Conservation (phyloP, 305 asterid genomes). For the Andrographis paniculata region DNA sequence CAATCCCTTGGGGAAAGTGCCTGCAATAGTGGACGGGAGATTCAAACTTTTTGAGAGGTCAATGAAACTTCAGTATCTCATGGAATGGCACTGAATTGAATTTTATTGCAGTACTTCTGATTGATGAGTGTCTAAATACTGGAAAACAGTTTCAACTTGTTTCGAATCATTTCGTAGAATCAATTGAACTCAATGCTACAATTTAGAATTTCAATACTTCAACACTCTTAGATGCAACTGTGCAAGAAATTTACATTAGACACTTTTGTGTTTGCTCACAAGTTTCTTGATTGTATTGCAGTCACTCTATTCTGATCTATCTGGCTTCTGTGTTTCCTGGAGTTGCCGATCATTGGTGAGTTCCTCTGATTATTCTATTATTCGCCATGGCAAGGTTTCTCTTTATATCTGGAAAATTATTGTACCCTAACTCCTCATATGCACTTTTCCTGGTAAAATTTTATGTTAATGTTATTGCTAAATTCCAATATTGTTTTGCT, state of each 20-base stretch:
- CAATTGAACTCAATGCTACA: neutral
- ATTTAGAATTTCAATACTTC: too few species aligned
- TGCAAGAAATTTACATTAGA: neutral
- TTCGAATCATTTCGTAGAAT: too few species aligned
- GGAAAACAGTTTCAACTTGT: too few species aligned
- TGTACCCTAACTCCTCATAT: too few species aligned
- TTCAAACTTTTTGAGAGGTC: conserved; percentile 76
- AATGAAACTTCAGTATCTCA: neutral
- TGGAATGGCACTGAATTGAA: neutral
- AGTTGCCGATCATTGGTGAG: conserved; percentile 93
- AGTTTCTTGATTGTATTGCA: conserved; percentile 28
- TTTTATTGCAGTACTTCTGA: neutral
- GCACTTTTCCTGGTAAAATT: too few species aligned
- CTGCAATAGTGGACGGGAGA: conserved; percentile 76
- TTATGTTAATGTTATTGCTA: too few species aligned
- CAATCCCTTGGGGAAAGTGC: conserved; percentile 72
- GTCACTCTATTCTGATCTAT: conserved; percentile 73
- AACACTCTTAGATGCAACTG: neutral
- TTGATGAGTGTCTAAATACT: neutral
- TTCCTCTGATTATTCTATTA: conserved; percentile 2
- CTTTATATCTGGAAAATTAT: neutral
- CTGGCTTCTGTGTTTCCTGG: conserved; percentile 67
- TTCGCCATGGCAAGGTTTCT: conserved; percentile 5
- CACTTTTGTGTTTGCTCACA: neutral
- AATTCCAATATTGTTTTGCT: too few species aligned